These are phyloP conservation scores for Monascus purpureus DNA, from an alignment of 495 filamentous ascomycete genomes.

Conservation along the genomic window DNA sequence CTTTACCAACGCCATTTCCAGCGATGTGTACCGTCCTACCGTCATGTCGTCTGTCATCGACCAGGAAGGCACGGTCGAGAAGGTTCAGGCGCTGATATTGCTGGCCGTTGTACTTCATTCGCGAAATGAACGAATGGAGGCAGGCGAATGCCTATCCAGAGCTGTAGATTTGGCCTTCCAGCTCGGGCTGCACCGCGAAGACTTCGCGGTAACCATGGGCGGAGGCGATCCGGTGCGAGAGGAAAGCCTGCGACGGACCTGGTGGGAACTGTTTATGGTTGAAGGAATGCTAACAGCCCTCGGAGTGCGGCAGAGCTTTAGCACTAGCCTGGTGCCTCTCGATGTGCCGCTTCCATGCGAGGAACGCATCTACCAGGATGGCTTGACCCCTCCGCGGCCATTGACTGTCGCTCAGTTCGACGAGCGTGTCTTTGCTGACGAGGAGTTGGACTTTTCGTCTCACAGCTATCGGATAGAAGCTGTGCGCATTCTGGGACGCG, in stretches of 20 bases:
- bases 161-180: slow-evolving; percentile 61
- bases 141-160: slow-evolving; percentile 47
- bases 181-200: slow-evolving; percentile 53
- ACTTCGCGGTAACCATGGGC: slow-evolving; percentile 32
- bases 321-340: slow-evolving; percentile 19
- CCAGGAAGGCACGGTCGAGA: slow-evolving; percentile 22
- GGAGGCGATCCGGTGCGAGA: slow-evolving; percentile 41
- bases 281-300: slow-evolving; percentile 45
- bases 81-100: slow-evolving; percentile 64
- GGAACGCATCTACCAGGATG: slow-evolving; percentile 33
- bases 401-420: slow-evolving; percentile 32
- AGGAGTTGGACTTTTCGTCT: slow-evolving; percentile 33
- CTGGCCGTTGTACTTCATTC: slow-evolving; percentile 68
- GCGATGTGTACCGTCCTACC: slow-evolving; percentile 25
- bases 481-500: slow-evolving; percentile 57
- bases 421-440: slow-evolving; percentile 29
- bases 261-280: slow-evolving; percentile 82
- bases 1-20: slow-evolving; percentile 26
- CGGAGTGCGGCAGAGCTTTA: slow-evolving; percentile 21
- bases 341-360: slow-evolving; percentile 32
- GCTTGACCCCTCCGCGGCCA: slow-evolving; percentile 20
- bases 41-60: slow-evolving; percentile 21
- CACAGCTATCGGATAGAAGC: slow-evolving; percentile 43
- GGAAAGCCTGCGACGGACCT: slow-evolving; percentile 73
- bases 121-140: slow-evolving; percentile 50